phyloP scores from a whole-genome alignment of 371 early-diverging fungal genomes.

The Nematocida displodere region DNA sequence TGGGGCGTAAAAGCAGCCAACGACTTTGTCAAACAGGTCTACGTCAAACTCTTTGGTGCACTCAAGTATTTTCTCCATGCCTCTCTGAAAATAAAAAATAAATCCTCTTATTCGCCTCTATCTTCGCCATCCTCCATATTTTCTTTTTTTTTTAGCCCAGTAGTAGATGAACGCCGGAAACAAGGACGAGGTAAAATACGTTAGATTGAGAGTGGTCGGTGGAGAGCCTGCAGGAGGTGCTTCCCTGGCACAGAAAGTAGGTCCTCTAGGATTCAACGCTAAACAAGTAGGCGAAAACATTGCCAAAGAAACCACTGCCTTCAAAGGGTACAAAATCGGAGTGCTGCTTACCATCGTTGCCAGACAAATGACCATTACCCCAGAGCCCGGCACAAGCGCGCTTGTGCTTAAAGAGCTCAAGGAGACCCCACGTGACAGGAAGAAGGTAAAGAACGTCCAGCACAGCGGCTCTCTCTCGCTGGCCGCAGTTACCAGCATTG shows the following conservation, averaged over 20 bases:
- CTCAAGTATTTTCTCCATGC: constrained; percentile 62
- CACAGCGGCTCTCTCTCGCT: constrained; percentile 63
- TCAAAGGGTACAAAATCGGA: constrained; percentile 93
- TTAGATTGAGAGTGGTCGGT: constrained; percentile 71
- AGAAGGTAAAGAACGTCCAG: constrained; percentile 95
- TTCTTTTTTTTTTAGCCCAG: constrained; percentile 24
- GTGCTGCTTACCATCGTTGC: constrained; percentile 94
- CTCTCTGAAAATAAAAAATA: constrained; percentile 30
- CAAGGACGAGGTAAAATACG: constrained; percentile 51
- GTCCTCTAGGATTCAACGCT: constrained; percentile 96
- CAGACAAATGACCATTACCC: constrained; percentile 93
- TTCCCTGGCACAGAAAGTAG: constrained; percentile 95
- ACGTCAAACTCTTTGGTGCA: constrained; percentile 58
- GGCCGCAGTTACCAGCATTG: constrained; percentile 86
- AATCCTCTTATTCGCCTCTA: background rate
- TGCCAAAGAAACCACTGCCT: constrained; percentile 95
- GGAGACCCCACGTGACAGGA: constrained; percentile 95
- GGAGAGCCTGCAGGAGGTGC: constrained; percentile 94
- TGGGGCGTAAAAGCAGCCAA: constrained; percentile 36
- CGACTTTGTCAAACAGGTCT: constrained; percentile 59
- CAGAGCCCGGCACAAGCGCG: constrained; percentile 90
- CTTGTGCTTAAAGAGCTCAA: constrained; percentile 93
- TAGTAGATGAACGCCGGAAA: constrained; percentile 23
- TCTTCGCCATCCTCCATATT: no score
- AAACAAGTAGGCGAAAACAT: constrained; percentile 99